Percentiles rank a stretch among this genome's conserved stretches.
Evolutionary conservation across 2,329 filamentous ascomycete genomes (phyloP).

Genomic region (Leptographium lundbergii): DNA sequence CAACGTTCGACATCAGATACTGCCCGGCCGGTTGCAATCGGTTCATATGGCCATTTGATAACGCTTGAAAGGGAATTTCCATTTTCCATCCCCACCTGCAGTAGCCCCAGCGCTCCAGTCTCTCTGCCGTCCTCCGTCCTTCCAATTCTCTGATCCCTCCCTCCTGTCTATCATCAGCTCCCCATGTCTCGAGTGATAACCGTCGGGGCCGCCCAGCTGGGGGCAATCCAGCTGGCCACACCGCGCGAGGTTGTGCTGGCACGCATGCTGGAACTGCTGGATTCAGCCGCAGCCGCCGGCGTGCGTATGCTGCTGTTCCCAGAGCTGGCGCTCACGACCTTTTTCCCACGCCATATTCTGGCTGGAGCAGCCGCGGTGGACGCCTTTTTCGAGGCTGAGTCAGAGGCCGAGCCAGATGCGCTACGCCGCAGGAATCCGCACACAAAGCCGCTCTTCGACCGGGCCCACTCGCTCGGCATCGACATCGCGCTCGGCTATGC

Average conservation of each 20-base stretch:
- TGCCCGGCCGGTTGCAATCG: no score
- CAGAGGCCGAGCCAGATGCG: constrained; percentile 16
- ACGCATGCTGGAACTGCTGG: constrained; percentile 37
- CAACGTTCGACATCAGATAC: no score
- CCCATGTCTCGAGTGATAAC: constrained; percentile 3
- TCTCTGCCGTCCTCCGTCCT: not conserved
- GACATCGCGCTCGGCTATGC: constrained; percentile 41
- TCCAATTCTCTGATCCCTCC: not conserved
- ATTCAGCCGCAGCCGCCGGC: constrained; percentile 26
- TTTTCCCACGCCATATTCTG: constrained; percentile 40
- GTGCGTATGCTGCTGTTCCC: constrained; percentile 39
- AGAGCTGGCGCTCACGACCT: constrained; percentile 40
- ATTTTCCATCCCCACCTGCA: no score
- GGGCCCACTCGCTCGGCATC: constrained; percentile 29
- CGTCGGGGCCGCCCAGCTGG: constrained; percentile 40
- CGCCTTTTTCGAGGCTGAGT: constrained; percentile 35
- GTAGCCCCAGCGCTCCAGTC: not conserved
- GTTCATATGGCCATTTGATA: no score
- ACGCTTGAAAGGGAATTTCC: no score
- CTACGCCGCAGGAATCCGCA: constrained; percentile 25
- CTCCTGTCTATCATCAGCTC: not conserved
- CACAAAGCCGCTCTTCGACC: constrained; percentile 34
- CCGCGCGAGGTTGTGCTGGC: constrained; percentile 26
- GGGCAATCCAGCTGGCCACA: constrained; percentile 24
- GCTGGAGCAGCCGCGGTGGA: constrained; percentile 27